phyloP scores from a whole-genome alignment of 2,329 filamentous ascomycete genomes.

The Stenocarpella maydis region DNA sequence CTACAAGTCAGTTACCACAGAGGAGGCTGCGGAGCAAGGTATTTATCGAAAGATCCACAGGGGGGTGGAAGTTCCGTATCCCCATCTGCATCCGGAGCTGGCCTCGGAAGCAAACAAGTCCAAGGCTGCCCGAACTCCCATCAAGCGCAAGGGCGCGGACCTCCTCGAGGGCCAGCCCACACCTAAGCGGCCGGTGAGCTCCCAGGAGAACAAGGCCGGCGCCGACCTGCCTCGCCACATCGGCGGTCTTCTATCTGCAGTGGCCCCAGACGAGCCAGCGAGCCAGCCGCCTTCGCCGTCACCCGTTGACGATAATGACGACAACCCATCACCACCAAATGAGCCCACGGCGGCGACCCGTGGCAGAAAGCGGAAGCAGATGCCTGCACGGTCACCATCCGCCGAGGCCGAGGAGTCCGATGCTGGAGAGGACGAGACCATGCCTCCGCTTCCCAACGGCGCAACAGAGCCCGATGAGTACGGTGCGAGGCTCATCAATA shows the following conservation, averaged over 20 bases:
- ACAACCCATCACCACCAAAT: constrained; percentile 33
- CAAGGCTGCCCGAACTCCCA: constrained; percentile 44
- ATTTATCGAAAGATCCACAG: constrained; percentile 50
- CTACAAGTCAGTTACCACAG: constrained; percentile 55
- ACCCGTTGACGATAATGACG: constrained; percentile 37
- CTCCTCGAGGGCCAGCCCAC: constrained; percentile 59
- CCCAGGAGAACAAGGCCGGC: constrained; percentile 43
- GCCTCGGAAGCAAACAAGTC: constrained; percentile 46
- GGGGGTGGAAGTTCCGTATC: constrained; percentile 54
- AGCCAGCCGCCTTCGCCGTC: constrained; percentile 39
- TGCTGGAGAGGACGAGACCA: constrained; percentile 31
- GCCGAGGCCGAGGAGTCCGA: constrained; percentile 31
- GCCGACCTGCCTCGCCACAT: constrained; percentile 50
- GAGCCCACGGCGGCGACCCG: constrained; percentile 30
- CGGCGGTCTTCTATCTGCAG: constrained; percentile 48
- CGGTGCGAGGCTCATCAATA: constrained; percentile 58
- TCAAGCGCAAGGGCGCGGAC: constrained; percentile 61
- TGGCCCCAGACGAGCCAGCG: constrained; percentile 42
- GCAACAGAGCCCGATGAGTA: constrained; percentile 59
- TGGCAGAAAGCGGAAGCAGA: constrained; percentile 32
- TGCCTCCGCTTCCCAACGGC: constrained; percentile 47
- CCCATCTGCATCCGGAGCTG: constrained; percentile 47
- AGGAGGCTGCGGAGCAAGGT: constrained; percentile 54
- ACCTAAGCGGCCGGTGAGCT: constrained; percentile 53
- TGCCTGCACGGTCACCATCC: constrained; percentile 12